These are phyloP conservation scores for Carallia brachiata DNA, from an alignment of 345 rosid species.

Conservation along the genomic window DNA sequence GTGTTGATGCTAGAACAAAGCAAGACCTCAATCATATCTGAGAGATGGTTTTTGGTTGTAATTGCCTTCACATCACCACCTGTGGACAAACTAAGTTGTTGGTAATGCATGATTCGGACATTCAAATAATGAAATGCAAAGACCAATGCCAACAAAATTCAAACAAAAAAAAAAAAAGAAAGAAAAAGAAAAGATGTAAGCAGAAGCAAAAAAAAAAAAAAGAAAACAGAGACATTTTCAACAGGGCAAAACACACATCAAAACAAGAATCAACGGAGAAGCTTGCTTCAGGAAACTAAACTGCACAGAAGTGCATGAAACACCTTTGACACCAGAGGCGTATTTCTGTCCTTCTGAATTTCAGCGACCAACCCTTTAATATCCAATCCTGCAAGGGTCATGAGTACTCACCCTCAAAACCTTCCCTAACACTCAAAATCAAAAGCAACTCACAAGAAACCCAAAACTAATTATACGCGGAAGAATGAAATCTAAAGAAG, in stretches of 20 bases:
- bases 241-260: not conserved
- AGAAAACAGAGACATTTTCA: not conserved
- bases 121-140: not conserved
- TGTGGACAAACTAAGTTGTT: constrained; percentile 61
- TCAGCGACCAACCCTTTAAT: constrained; percentile 85
- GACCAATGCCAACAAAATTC: constrained; percentile 1
- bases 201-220: too few relatives aligned
- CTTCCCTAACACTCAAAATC: constrained; percentile 19
- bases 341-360: constrained; percentile 63
- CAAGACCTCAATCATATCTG: constrained; percentile 90
- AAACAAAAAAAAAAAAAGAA: not conserved
- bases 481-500: not conserved
- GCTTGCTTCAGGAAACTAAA: not conserved
- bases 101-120: constrained; percentile 27
- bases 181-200: not conserved
- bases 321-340: constrained; percentile 83
- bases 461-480: too few relatives aligned
- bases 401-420: constrained; percentile 39
- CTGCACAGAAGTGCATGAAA: constrained; percentile 22
- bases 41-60: constrained; percentile 53
- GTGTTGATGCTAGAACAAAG: constrained; percentile 23
- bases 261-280: constrained; percentile 6
- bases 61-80: constrained; percentile 95
- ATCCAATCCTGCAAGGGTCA: constrained; percentile 79
- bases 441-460: not conserved